Evolutionary conservation across 1,284 basidiomycete species (phyloP).

Genomic region (Fistulinella cinereoalba): DNA sequence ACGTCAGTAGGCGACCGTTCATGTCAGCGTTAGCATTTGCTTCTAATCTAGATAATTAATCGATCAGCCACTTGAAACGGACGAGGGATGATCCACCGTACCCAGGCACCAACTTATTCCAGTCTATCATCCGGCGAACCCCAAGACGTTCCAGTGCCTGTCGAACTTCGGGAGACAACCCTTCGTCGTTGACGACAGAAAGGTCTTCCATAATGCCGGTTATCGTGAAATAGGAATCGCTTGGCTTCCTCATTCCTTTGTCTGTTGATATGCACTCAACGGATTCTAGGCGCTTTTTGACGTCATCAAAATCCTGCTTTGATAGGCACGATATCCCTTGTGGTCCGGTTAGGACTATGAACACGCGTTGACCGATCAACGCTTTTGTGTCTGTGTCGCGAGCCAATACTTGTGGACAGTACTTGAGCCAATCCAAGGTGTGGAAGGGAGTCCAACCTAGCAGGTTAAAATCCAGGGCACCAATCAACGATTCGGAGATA

Average conservation of each 20-base stretch:
- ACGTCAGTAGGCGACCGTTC: constrained; percentile 13
- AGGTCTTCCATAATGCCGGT: not conserved
- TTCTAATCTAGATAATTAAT: constrained; percentile 11
- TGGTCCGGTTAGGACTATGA: not conserved
- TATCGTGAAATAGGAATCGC: not conserved
- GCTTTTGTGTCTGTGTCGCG: not conserved
- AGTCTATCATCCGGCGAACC: constrained; percentile 9
- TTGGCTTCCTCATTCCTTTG: not conserved
- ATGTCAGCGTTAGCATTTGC: constrained; percentile 9
- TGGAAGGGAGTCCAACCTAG: constrained; percentile 74
- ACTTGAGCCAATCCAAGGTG: constrained; percentile 38
- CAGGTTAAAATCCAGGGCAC: constrained; percentile 64
- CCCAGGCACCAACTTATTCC: not conserved
- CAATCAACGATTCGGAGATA: constrained; percentile 47
- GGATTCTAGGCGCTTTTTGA: not conserved
- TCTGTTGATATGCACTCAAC: not conserved
- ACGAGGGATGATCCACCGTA: not conserved
- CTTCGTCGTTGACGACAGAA: not conserved
- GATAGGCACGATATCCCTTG: not conserved
- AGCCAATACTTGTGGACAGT: not conserved
- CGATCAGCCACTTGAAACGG: not conserved
- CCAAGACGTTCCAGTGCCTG: not conserved
- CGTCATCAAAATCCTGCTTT: not conserved
- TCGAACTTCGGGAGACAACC: not conserved
- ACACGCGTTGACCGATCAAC: not conserved